Conservation (phyloP, 2,329 filamentous ascomycete species). For the Colletotrichum liriopes region DNA sequence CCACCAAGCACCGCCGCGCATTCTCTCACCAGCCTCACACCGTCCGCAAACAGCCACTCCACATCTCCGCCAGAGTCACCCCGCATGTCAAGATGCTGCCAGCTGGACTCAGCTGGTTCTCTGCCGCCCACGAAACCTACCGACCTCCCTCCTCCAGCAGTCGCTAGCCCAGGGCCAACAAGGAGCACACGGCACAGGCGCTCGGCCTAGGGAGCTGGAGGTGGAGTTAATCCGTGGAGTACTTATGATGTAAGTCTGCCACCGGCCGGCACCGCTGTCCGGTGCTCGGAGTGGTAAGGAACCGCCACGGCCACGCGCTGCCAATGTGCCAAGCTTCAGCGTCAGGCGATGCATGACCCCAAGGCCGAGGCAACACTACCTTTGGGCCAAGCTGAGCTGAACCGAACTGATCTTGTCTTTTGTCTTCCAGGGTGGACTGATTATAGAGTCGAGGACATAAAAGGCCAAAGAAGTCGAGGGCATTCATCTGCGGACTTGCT, state of each 20-base stretch:
- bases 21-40: conserved; percentile 1
- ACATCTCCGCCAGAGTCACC: neutral
- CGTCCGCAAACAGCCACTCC: neutral
- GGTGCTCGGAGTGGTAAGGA: conserved; percentile 28
- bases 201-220: conserved; percentile 15
- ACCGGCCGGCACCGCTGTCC: conserved; percentile 35
- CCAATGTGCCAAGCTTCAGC: conserved; percentile 30
- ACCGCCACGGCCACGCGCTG: conserved; percentile 11
- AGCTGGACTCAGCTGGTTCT: too few relatives aligned
- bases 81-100: neutral
- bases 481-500: neutral
- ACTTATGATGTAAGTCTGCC: conserved; percentile 7
- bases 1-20: neutral
- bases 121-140: too few relatives aligned
- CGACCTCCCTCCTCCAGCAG: too few relatives aligned
- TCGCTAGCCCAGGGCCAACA: neutral
- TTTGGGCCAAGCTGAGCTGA: conserved; percentile 15
- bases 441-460: conserved; percentile 4
- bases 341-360: conserved; percentile 34
- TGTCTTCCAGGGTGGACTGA: conserved; percentile 32
- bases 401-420: conserved; percentile 7
- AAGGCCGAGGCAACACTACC: conserved; percentile 20
- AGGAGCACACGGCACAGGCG: conserved; percentile 6
- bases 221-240: neutral
- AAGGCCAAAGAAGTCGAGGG: conserved; percentile 1